A percentile compares a stretch with the other conserved stretches of the same genome.
These are phyloP conservation scores for Macroventuria anomochaeta DNA, from an alignment of 2,329 filamentous ascomycete species.

Conservation along the genomic window DNA sequence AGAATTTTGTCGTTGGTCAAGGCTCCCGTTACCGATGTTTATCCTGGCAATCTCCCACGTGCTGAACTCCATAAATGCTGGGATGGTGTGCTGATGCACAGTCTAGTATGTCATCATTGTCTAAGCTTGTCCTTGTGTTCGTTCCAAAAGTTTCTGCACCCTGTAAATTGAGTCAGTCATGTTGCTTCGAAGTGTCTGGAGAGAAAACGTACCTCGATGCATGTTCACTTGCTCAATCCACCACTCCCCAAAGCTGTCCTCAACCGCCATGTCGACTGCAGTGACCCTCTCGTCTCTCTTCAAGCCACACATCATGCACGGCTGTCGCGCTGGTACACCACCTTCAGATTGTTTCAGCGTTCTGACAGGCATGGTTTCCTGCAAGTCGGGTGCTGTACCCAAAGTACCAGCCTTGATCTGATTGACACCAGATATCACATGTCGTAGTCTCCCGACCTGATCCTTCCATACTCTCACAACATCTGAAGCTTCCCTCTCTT, in stretches of 20 bases:
- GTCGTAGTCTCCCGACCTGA: slow-evolving; percentile 75
- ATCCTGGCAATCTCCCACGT: background rate
- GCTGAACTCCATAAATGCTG: background rate
- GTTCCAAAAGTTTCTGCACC: slow-evolving; percentile 86
- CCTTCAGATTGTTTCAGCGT: slow-evolving; percentile 67
- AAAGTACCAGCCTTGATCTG: slow-evolving; percentile 50
- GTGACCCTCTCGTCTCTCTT: slow-evolving; percentile 83
- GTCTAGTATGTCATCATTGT: slow-evolving; percentile 62
- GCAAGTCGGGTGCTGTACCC: slow-evolving; percentile 70
- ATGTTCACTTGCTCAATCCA: slow-evolving; percentile 75
- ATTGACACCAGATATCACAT: slow-evolving; percentile 73
- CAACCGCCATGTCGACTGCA: slow-evolving; percentile 76
- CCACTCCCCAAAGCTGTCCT: slow-evolving; percentile 96
- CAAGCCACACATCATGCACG: slow-evolving; percentile 85
- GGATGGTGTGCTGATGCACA: background rate
- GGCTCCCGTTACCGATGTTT: background rate
- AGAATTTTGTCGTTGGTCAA: background rate
- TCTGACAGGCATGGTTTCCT: slow-evolving; percentile 71
- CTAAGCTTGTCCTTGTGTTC: slow-evolving; percentile 73
- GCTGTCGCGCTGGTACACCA: slow-evolving; percentile 74
- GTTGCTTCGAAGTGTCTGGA: background rate
- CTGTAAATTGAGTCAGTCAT: slow-evolving; percentile 42
- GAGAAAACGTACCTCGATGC: slow-evolving; percentile 66
- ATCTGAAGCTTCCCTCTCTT: slow-evolving; percentile 84
- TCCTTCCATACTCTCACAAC: slow-evolving; percentile 76